Conservation (phyloP, 495 filamentous ascomycete genomes). For the Podospora comata region DNA sequence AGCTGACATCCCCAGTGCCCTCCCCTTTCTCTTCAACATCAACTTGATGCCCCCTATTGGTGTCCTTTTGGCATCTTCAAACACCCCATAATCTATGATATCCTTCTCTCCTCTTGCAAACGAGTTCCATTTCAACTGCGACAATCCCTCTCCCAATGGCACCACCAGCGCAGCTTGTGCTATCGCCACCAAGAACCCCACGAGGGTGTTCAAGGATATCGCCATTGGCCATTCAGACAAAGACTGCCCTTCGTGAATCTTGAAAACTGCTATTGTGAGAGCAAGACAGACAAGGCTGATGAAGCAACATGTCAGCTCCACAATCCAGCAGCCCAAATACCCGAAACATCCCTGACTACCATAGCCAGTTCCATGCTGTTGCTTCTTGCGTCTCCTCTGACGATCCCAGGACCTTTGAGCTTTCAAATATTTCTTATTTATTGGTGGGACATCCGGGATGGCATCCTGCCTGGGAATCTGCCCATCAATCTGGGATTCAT, state of each 20-base stretch:
- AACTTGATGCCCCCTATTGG: slow-evolving; percentile 37
- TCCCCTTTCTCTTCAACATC: slow-evolving; percentile 32
- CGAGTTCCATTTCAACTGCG: slow-evolving; percentile 52
- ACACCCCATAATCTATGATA: slow-evolving; percentile 40
- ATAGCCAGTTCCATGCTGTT: background rate
- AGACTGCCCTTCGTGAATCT: slow-evolving; percentile 39
- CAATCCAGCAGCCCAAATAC: slow-evolving; percentile 17
- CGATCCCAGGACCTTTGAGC: slow-evolving; percentile 19
- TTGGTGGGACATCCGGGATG: slow-evolving; percentile 12
- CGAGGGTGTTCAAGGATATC: slow-evolving; percentile 47
- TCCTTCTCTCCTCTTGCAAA: slow-evolving; percentile 38
- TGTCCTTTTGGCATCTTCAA: slow-evolving; percentile 46
- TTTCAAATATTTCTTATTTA: slow-evolving; percentile 8
- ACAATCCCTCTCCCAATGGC: slow-evolving; percentile 39
- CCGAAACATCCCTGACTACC: background rate
- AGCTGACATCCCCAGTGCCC: slow-evolving; percentile 42
- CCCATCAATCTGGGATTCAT: slow-evolving; percentile 14
- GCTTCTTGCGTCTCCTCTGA: background rate
- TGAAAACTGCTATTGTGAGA: slow-evolving; percentile 37
- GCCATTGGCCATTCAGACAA: slow-evolving; percentile 44
- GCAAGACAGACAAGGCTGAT: slow-evolving; percentile 27
- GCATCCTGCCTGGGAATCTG: slow-evolving; percentile 12
- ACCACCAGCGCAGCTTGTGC: slow-evolving; percentile 41
- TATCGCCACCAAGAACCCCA: slow-evolving; percentile 45
- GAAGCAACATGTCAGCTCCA: slow-evolving; percentile 26